Percentiles rank a stretch among this genome's conserved stretches.
These are phyloP conservation scores for Thelephora aurantiotincta DNA, from an alignment of 768 basidiomycete species.

Conservation along the genomic window DNA sequence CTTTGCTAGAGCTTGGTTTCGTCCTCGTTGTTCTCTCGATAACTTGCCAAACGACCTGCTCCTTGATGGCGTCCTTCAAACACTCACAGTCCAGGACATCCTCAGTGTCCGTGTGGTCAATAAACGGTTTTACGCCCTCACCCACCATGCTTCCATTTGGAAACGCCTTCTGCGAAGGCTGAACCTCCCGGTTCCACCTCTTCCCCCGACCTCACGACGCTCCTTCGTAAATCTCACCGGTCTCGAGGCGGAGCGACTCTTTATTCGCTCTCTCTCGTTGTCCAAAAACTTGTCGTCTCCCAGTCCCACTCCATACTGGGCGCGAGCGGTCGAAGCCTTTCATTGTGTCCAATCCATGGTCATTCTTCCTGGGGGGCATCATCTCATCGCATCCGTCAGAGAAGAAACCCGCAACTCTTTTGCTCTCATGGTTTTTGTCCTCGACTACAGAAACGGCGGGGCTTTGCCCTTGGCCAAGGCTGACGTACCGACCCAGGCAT, in stretches of 20 bases:
- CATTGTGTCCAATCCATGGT: conserved; percentile 37
- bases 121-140: conserved; percentile 44
- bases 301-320: conserved; percentile 19
- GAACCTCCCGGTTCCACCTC: conserved; percentile 41
- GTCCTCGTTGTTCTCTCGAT: conserved; percentile 6
- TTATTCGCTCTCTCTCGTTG: conserved; percentile 43
- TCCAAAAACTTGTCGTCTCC: conserved; percentile 43
- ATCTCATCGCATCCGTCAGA: conserved; percentile 45
- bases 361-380: conserved; percentile 53
- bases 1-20: background rate
- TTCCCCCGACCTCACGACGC: conserved; percentile 44
- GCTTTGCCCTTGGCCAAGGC: conserved; percentile 33
- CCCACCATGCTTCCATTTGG: conserved; percentile 58
- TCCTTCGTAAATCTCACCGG: conserved; percentile 18
- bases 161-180: conserved; percentile 43
- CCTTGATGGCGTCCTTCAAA: conserved; percentile 21
- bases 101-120: conserved; percentile 27
- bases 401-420: conserved; percentile 29
- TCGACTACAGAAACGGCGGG: conserved; percentile 36
- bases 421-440: conserved; percentile 35
- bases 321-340: conserved; percentile 15
- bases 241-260: conserved; percentile 37
- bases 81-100: conserved; percentile 24
- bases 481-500: conserved; percentile 35
- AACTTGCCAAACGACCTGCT: conserved; percentile 24